Conservation (phyloP, 352 stramenopile species). For the Phytopythium chamaehyphon region DNA sequence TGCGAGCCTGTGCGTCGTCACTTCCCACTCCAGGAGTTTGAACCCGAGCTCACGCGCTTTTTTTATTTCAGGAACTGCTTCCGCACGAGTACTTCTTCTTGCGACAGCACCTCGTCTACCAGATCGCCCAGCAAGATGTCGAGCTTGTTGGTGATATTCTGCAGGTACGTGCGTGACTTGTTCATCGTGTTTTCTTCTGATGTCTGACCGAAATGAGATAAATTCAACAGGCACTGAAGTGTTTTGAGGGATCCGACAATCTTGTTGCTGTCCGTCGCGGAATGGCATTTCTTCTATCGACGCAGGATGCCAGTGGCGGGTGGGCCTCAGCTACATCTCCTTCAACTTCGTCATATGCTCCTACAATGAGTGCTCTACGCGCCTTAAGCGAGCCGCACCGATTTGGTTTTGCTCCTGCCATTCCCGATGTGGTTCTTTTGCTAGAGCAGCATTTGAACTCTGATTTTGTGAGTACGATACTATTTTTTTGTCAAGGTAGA, state of each 20-base stretch:
- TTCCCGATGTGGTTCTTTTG: constrained; percentile 39
- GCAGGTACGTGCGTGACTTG: constrained; percentile 32
- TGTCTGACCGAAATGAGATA: no score
- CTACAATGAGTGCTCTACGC: constrained; percentile 46
- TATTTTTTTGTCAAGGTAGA: no score
- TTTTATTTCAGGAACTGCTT: constrained; percentile 58
- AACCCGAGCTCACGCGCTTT: background rate
- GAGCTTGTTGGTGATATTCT: constrained; percentile 67
- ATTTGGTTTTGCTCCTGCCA: constrained; percentile 61
- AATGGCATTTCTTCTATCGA: constrained; percentile 60
- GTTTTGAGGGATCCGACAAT: constrained; percentile 68
- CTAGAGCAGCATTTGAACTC: constrained; percentile 64
- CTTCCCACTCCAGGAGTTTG: background rate
- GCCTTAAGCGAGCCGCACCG: constrained; percentile 40
- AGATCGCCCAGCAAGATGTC: constrained; percentile 73
- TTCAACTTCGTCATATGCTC: constrained; percentile 31
- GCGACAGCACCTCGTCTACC: constrained; percentile 72
- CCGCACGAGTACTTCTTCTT: constrained; percentile 91
- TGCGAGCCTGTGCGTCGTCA: constrained; percentile 48
- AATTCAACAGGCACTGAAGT: constrained; percentile 48
- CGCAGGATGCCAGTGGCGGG: constrained; percentile 54
- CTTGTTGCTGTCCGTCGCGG: constrained; percentile 62
- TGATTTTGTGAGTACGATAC: constrained; percentile 21
- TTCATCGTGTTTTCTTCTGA: no score
- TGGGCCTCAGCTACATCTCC: constrained; percentile 27